Evolutionary conservation across 192 early-diverging fungal species (phyloP).

Genomic region (Backusella sp.): DNA sequence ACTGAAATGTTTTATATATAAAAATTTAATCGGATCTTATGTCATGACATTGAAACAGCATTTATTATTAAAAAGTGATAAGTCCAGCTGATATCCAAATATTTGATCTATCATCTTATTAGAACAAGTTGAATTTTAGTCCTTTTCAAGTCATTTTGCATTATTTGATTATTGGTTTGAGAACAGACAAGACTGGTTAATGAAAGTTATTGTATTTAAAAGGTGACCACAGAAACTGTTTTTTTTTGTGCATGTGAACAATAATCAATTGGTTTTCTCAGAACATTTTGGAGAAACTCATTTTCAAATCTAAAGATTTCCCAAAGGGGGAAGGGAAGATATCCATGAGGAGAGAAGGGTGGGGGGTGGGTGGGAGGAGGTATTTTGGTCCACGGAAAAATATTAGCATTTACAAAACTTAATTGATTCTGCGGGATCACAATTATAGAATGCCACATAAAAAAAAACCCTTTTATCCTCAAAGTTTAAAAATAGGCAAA

Average conservation of each 20-base stretch:
- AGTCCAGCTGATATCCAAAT: slow-evolving; percentile 7
- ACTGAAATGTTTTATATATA: neutral
- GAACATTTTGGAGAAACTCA: neutral
- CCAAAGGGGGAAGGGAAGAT: neutral
- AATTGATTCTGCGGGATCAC: neutral
- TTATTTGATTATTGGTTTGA: neutral
- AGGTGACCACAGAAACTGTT: neutral
- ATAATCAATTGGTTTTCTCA: slow-evolving; percentile 1
- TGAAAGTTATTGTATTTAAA: neutral
- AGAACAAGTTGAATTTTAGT: neutral
- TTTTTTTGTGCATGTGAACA: slow-evolving; percentile 5
- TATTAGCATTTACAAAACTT: neutral
- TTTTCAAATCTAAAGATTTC: slow-evolving; percentile 1
- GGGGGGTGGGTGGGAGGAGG: neutral
- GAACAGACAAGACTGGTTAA: slow-evolving; percentile 1
- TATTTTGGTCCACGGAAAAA: neutral
- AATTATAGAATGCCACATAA: neutral
- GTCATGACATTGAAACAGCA: neutral
- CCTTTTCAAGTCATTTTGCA: slow-evolving; percentile 3
- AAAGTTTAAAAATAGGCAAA: slow-evolving; percentile 1
- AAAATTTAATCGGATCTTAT: neutral
- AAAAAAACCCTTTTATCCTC: neutral
- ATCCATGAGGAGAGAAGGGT: neutral
- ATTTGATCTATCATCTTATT: neutral
- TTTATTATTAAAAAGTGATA: neutral